phyloP scores from a whole-genome alignment of 2,329 filamentous ascomycete species.

The Trichoderma sp. region DNA sequence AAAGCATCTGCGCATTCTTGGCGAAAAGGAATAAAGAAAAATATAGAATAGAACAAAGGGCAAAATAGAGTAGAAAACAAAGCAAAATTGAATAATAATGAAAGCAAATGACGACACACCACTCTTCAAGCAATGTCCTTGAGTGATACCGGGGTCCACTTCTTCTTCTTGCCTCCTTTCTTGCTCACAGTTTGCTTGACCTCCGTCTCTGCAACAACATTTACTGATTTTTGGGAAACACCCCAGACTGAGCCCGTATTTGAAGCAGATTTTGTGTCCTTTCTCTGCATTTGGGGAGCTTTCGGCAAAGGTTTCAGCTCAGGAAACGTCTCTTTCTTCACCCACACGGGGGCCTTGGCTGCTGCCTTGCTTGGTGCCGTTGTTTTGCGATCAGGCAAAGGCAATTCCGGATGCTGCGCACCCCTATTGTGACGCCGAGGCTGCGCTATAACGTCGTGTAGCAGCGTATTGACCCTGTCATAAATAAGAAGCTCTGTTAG shows the following conservation, averaged over 20 bases:
- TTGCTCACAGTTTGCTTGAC: background rate
- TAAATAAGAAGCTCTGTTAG: background rate
- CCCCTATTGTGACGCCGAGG: background rate
- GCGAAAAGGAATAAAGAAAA: background rate
- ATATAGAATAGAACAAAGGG: background rate
- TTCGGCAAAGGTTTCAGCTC: background rate
- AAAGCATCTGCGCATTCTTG: background rate
- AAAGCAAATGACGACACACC: background rate
- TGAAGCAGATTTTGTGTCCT: background rate
- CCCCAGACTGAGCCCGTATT: background rate
- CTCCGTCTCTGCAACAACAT: background rate
- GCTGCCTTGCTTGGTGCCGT: background rate
- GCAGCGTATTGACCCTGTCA: background rate
- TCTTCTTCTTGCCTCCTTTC: constrained; percentile 15
- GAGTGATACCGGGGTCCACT: constrained; percentile 8
- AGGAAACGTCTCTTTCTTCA: background rate
- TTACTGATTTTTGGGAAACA: background rate
- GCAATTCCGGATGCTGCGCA: background rate
- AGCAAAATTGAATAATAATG: background rate
- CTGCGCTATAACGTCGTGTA: background rate
- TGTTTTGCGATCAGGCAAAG: background rate
- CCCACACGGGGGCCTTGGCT: background rate
- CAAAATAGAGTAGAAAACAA: background rate
- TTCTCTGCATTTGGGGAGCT: background rate
- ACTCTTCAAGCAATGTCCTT: background rate